Base-by-base conservation (phyloP, 176 grass and related monocot genomes). In the Saccharum spontaneum region DNA sequence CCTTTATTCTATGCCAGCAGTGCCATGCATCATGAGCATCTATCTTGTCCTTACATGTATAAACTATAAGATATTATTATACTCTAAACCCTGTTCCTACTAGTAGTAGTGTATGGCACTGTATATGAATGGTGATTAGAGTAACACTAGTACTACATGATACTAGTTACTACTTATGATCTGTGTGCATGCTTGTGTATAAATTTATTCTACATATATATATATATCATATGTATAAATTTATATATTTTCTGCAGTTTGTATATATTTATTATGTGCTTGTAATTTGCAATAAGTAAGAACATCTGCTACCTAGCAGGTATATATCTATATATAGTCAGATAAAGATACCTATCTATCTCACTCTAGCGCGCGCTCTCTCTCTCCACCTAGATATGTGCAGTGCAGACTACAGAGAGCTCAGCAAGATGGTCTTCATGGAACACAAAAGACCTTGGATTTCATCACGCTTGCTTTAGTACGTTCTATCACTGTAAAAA, bases 401-500 rank as follows among this genome's bases (percentile, higher is more conserved):
- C 20, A 39, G 12, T 18, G 13, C 7, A 36, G 23, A 61, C n/a
- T 72, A 10, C n/a, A n/a, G 28, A 28, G 45, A 73, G 69, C 59
- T 74, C 61, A 34, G 4, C 52, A 67, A 31, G 41, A 43, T 76
- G 79, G 71, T 81, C 64, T 44, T 87, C 38, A 48, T 82, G 62
- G 40, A 67, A 87, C 79, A 61, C 78, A 67, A 87, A 82, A 82
- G 71, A 81, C 84, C 83, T 73, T 75, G 70, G 83, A 74, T 75
- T 69, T 87, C 68, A 61, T 79, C 69, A 75, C 38, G 69, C 80
- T 68, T 75, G 69, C 80, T 79, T 75, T 75, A 15, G 85, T 87
- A 90, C 85, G 80, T 84, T 80, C 89, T 79, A 77, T 77, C 89
- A 87, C 85, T 84, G 89, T 76, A 84, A 90, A 90, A 90, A 31